Base-by-base conservation (phyloP, 2,329 filamentous ascomycete species). In the Ophiostoma triangulosporum region DNA sequence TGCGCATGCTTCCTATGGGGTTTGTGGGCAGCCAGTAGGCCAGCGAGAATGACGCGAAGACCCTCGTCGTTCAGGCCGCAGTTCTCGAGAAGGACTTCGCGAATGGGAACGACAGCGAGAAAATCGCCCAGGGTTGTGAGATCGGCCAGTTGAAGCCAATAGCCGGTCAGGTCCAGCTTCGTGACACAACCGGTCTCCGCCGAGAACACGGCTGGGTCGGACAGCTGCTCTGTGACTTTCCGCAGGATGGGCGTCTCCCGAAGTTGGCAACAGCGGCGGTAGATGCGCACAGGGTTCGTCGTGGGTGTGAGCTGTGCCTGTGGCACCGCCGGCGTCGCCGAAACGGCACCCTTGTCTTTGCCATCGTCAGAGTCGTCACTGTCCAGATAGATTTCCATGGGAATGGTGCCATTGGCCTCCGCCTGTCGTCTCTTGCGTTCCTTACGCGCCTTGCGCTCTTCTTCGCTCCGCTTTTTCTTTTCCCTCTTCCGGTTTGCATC, bases 391-490 rank as follows among this genome's bases (percentile, higher is more conserved):
- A 96, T 73, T 65, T 96, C 90, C 66, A 95, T 79, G 1, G 90
- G 91, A 55, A 95, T 79, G 8, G 80, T 79, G 8, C 91, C 91
- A 64, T 93, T 95, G 55, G 88, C 88, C 64, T 95, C 87, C 24
- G 90, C 91, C 60, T 88, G 80, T 64, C 80, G 81, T 58, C 88
- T 77, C 64, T 88, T 91, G 68, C 88, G 88, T 68, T 96, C 90
- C 65, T 94, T 95, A 53, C 90, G 80, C 56, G 93, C 88, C 64
- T 94, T 95, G 40, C 90, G 77, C 67, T 96, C 91, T 56, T 91
- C 89, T 64, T 96, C 91, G 38, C 87, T 95, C 59, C 85, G 83
- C 71, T 95, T 95, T 70, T 96, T 96, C 74, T 95, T 96, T 64
- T 96, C 90, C 67, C 88, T 93, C 69, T 94, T 96, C 61, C 83